A percentile compares a stretch with the other conserved stretches of the same genome.
Evolutionary conservation across 2,329 filamentous ascomycete species (phyloP).

Genomic region (Beauveria australis): DNA sequence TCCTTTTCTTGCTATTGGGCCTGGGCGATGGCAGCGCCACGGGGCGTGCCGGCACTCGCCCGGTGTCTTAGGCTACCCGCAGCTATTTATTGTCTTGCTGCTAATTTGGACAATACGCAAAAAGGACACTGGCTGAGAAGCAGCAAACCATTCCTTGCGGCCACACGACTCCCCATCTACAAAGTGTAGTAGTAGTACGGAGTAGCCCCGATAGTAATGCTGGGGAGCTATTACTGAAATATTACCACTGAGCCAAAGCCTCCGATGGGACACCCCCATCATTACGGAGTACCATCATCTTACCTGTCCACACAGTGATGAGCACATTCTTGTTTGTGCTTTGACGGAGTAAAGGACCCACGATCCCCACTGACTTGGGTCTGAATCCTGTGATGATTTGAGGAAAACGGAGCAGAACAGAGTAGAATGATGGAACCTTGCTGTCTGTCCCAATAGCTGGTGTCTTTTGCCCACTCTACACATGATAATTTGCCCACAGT

Average conservation of each 20-base stretch:
- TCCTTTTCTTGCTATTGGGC: neutral
- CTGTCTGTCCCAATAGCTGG: neutral
- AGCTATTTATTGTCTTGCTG: neutral
- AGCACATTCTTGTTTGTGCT: constrained; percentile 6
- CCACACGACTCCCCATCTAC: too few relatives aligned
- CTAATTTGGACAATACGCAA: neutral
- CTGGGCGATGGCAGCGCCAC: neutral
- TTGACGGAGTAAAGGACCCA: constrained; percentile 1
- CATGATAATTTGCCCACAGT: neutral
- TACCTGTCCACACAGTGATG: constrained; percentile 1
- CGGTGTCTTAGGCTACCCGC: neutral
- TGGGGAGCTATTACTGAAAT: too few relatives aligned
- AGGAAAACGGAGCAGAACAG: neutral
- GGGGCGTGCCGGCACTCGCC: neutral
- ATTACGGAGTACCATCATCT: constrained; percentile 1
- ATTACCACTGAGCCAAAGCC: neutral
- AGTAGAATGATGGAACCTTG: neutral
- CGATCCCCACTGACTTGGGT: neutral
- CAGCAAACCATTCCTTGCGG: too few relatives aligned
- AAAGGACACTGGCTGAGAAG: too few relatives aligned
- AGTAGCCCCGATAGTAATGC: too few relatives aligned
- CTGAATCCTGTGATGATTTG: neutral
- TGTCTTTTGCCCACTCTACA: neutral
- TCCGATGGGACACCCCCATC: neutral
- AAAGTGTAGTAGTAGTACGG: too few relatives aligned